Base-by-base conservation (phyloP, 1,284 basidiomycete genomes). In the Psilocybe mexicana region DNA sequence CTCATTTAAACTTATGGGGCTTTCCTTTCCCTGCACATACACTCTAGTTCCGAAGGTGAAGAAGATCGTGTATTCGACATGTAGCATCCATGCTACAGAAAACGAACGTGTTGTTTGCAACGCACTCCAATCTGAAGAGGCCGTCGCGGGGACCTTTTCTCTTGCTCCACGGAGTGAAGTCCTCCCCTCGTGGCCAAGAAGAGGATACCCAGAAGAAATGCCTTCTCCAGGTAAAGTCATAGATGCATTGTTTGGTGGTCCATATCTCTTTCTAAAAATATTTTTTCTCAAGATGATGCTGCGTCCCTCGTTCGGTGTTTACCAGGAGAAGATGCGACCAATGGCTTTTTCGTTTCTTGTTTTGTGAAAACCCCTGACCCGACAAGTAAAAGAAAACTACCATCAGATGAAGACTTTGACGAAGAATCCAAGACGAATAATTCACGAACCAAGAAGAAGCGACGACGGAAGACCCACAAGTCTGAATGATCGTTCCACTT, bases 51-150 rank as follows among this genome's bases (percentile, higher is more conserved):
- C 82, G 8, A 70, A 69, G 78, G 92, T 93, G 67, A 82, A 79
- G 53, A 87, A 85, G 63, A 92, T 98, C 59, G 94, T 96, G 14
- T 99, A 99, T 74, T 98, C 95, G 23, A 99, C 96, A 10, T 98
- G 96, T 73, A 96, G 94, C 59, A 80, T 98, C 47, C 90, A 99
- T 72, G 83, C 89, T 6, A 83, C 84, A 50, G 97, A 99, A 70
- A 96, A 99, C 74, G 97, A 99, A 65, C 78, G 78, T 63, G 81
- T 82, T 57, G 78, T 82, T 35, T 76, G 84, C n/a, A 78, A 82
- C 54, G 88, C 89, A 1, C 79, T 98, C 36, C 76, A 76, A 51
- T 88, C 88, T 24, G 79, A 84, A 12, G 90, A 93, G 70, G 90
- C 90, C 24, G 65, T 69, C 38, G 67, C 67, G 18, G 79, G 78